Percentiles rank a stretch among this genome's conserved stretches.
Evolutionary conservation across 768 basidiomycete species (phyloP).

Genomic region (Saitozyma sp.): DNA sequence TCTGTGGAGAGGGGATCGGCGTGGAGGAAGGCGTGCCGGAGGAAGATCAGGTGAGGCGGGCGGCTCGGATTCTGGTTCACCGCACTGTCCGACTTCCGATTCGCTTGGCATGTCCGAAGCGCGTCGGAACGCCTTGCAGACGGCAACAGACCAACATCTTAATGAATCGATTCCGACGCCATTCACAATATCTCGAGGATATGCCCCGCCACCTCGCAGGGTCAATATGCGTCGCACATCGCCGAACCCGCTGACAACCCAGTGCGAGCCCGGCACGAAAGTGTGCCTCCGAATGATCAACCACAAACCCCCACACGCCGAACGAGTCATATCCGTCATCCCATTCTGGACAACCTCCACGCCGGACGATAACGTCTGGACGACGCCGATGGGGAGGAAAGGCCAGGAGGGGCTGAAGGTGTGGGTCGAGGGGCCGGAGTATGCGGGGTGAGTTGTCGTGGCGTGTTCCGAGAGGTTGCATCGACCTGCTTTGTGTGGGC

Average conservation of each 20-base stretch:
- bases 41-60: slow-evolving; percentile 48
- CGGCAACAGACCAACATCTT: no score
- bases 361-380: slow-evolving; percentile 30
- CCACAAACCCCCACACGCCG: slow-evolving; percentile 39
- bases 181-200: no score
- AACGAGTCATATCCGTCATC: slow-evolving; percentile 48
- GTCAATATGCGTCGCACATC: no score
- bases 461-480: no score
- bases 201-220: no score
- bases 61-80: background rate
- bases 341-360: slow-evolving; percentile 44
- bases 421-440: slow-evolving; percentile 44
- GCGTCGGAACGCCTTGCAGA: no score
- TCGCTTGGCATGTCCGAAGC: no score
- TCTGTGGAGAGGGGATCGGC: slow-evolving; percentile 42
- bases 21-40: slow-evolving; percentile 43
- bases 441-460: slow-evolving; percentile 44
- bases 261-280: slow-evolving; percentile 49
- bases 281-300: slow-evolving; percentile 50
- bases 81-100: no score
- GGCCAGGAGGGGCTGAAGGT: slow-evolving; percentile 44
- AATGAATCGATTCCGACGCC: no score
- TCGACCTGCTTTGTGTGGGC: no score
- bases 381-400: slow-evolving; percentile 28
- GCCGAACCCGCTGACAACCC: background rate